These are phyloP conservation scores for Mycena haematopus DNA, from an alignment of 768 basidiomycete species.

Conservation along the genomic window DNA sequence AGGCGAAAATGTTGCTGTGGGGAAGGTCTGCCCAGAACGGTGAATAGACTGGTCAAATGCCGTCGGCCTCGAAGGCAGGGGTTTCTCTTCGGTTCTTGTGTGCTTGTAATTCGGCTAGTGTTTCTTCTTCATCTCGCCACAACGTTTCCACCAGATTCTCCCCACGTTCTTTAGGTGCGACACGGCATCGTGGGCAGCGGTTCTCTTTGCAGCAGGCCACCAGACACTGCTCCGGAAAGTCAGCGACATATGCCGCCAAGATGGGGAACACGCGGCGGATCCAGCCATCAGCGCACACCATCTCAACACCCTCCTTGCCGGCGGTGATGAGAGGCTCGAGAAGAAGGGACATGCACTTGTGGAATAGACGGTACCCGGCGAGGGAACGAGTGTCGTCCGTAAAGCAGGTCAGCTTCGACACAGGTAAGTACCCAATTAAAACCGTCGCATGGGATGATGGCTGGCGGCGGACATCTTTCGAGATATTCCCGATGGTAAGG, in stretches of 20 bases:
- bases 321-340: slow-evolving; percentile 33
- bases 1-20: background rate
- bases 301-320: slow-evolving; percentile 9
- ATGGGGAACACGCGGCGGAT: slow-evolving; percentile 31
- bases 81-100: too few relatives aligned
- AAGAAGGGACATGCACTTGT: background rate
- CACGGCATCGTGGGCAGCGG: background rate
- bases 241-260: slow-evolving; percentile 31
- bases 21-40: background rate
- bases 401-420: slow-evolving; percentile 38
- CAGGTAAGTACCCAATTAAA: slow-evolving; percentile 43
- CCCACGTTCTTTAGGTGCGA: background rate
- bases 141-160: background rate
- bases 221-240: slow-evolving; percentile 40
- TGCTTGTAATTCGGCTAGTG: too few relatives aligned
- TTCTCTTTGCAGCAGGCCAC: slow-evolving; percentile 14
- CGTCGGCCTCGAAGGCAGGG: background rate
- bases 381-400: slow-evolving; percentile 3
- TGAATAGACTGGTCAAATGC: background rate
- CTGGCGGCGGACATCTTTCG: slow-evolving; percentile 31
- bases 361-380: background rate
- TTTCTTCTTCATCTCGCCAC: background rate
- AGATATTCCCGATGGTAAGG: background rate
- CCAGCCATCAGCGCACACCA: slow-evolving; percentile 35
- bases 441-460: slow-evolving; percentile 34